Evolutionary conservation across 768 basidiomycete species (phyloP).

Genomic region (Lactarius indigo): DNA sequence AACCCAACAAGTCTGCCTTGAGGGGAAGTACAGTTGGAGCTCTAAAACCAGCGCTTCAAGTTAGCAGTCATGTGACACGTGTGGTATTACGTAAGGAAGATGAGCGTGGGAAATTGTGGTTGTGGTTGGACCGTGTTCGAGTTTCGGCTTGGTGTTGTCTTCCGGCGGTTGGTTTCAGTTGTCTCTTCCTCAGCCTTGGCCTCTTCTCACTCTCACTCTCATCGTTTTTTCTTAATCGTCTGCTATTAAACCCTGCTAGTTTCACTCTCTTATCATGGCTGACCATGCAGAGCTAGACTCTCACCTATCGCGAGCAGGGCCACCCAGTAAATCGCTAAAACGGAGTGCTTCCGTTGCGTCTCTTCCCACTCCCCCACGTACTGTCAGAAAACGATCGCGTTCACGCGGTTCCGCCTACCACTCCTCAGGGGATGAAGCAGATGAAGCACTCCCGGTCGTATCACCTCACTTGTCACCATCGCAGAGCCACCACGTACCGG

Average conservation of each 20-base stretch:
- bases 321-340: constrained; percentile 21
- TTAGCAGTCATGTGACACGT: constrained; percentile 8
- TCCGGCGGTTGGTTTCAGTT: constrained; percentile 13
- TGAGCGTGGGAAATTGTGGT: neutral
- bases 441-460: constrained; percentile 18
- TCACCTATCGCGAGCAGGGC: constrained; percentile 4
- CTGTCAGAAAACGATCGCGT: constrained; percentile 25
- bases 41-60: too few species aligned
- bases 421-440: constrained; percentile 25
- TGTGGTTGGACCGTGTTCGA: neutral
- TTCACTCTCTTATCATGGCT: constrained; percentile 14
- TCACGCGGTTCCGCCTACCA: constrained; percentile 24
- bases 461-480: constrained; percentile 22
- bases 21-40: too few species aligned
- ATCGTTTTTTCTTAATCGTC: neutral
- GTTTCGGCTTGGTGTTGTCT: neutral
- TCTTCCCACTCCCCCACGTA: constrained; percentile 25
- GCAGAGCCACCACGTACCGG: constrained; percentile 12
- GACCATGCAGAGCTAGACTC: constrained; percentile 11
- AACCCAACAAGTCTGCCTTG: too few species aligned
- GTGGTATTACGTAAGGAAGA: constrained; percentile 5
- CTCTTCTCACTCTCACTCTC: neutral
- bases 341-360: constrained; percentile 27
- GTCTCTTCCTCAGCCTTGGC: constrained; percentile 2
- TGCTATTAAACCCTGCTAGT: neutral